phyloP scores from a whole-genome alignment of 108 stramenopile genomes.

The Cyclotella sp. region DNA sequence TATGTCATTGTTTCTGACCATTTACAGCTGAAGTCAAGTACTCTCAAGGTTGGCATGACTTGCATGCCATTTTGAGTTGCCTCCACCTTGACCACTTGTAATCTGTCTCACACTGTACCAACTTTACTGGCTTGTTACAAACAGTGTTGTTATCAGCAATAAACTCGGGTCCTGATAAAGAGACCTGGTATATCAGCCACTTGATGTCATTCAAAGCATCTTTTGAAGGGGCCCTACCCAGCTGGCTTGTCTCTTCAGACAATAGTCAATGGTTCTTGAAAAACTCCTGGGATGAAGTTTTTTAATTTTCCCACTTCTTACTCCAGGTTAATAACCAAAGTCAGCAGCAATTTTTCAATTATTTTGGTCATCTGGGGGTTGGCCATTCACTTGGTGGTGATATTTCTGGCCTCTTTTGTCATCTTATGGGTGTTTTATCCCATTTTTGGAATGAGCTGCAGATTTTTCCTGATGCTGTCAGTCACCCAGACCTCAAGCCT shows the following conservation, averaged over 20 bases:
- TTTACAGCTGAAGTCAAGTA: no score
- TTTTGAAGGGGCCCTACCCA: conserved; percentile 14
- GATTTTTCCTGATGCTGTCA: background rate
- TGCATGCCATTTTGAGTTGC: background rate
- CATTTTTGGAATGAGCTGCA: background rate
- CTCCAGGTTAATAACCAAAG: conserved; percentile 5
- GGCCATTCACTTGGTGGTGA: background rate
- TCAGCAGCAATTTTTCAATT: background rate
- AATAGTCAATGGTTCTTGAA: conserved; percentile 4
- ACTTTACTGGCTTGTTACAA: background rate
- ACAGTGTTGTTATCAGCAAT: conserved; percentile 14
- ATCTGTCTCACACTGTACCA: background rate
- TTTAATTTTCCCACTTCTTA: conserved; percentile 10
- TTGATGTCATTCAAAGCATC: conserved; percentile 5
- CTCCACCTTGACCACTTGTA: conserved; percentile 4
- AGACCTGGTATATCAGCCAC: conserved; percentile 18
- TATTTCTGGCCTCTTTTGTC: background rate
- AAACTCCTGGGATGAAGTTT: background rate
- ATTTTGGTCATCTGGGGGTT: background rate
- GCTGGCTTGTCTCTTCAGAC: conserved; percentile 8
- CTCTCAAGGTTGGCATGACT: background rate
- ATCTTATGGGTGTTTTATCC: background rate
- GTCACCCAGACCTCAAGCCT: background rate
- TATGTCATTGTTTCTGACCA: no score
- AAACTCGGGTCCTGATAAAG: conserved; percentile 5